Evolutionary conservation across 306 rosid species (phyloP).

Genomic region (Aeschynomene evenia): DNA sequence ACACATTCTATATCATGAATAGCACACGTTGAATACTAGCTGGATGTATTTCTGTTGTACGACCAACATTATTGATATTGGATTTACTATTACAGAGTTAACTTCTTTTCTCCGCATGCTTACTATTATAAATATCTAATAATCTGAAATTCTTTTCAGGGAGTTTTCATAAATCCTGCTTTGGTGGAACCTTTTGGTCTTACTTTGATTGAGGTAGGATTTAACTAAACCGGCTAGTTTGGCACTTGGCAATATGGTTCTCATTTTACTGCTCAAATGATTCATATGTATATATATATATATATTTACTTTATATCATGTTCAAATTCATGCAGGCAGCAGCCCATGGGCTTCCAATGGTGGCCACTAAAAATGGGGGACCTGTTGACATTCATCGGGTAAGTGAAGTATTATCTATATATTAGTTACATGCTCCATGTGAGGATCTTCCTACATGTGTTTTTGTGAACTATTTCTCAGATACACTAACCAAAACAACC

Average conservation of each 20-base stretch:
- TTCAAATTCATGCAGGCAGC: conserved; percentile 64
- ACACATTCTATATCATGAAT: no score
- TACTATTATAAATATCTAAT: conserved; percentile 27
- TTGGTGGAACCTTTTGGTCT: conserved; percentile 92
- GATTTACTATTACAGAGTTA: not conserved
- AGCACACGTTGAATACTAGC: no score
- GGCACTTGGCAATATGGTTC: conserved; percentile 1
- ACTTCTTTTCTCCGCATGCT: conserved; percentile 10
- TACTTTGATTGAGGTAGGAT: conserved; percentile 83
- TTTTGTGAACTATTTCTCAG: conserved; percentile 3
- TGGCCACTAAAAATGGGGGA: conserved; percentile 91
- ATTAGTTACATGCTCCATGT: not conserved
- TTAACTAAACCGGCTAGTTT: conserved; percentile 17
- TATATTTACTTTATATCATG: not conserved
- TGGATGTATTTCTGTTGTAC: no score
- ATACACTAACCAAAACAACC: not conserved
- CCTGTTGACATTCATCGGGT: conserved; percentile 91
- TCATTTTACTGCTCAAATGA: conserved; percentile 14
- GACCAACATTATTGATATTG: no score
- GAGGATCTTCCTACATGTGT: not conserved
- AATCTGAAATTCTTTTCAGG: conserved; percentile 50
- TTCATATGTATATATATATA: no score
- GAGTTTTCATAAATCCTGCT: conserved; percentile 95
- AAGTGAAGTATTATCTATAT: conserved; percentile 27
- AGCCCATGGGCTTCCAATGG: conserved; percentile 94